Evolutionary conservation across 2,329 filamentous ascomycete species (phyloP).

Genomic region (Colletotrichum sp.): DNA sequence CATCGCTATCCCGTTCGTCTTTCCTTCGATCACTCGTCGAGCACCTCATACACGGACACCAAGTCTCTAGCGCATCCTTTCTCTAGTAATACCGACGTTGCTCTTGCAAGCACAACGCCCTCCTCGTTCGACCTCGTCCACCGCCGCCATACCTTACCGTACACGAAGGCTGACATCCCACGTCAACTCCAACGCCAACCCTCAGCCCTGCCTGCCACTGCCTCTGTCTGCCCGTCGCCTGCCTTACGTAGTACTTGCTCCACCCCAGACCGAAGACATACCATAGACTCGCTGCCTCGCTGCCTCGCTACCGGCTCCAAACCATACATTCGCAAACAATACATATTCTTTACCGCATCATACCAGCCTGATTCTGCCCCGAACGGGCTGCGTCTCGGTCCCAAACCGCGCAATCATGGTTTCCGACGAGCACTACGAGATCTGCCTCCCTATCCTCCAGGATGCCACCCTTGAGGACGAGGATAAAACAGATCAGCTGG

Average conservation of each 20-base stretch:
- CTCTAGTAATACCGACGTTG: not conserved
- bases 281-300: conserved; percentile 19
- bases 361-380: not conserved
- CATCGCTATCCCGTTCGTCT: conserved; percentile 4
- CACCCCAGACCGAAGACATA: conserved; percentile 11
- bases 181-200: conserved; percentile 2
- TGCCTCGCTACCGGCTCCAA: conserved; percentile 7
- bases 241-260: conserved; percentile 19
- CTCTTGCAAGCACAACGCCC: not conserved
- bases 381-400: conserved; percentile 1
- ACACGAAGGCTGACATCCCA: conserved; percentile 12
- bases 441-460: conserved; percentile 87
- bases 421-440: conserved; percentile 89
- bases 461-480: conserved; percentile 86
- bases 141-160: not conserved
- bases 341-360: conserved; percentile 4
- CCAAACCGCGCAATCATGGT: conserved; percentile 68
- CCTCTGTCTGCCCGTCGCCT: conserved; percentile 6
- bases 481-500: conserved; percentile 86
- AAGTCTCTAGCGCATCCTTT: not conserved
- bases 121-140: not conserved
- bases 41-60: not conserved
- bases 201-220: not conserved
- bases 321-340: conserved; percentile 16
- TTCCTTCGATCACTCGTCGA: not conserved